These are phyloP conservation scores for Pichia cabralensis DNA, from an alignment of 805 yeast species.

Conservation along the genomic window DNA sequence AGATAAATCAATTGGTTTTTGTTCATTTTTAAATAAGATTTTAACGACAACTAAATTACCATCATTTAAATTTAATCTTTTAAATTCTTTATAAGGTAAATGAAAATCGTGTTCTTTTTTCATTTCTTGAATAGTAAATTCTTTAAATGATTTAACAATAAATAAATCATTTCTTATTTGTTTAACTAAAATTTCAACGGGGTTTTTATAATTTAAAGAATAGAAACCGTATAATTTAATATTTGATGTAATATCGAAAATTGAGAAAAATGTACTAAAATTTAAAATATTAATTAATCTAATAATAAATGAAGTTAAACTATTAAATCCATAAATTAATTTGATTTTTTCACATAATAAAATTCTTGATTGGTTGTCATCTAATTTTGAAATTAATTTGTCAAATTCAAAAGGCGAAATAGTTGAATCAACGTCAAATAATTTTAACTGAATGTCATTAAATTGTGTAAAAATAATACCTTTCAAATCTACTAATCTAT, in stretches of 20 bases:
- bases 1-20: constrained; percentile 21
- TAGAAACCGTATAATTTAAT: constrained; percentile 24
- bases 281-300: constrained; percentile 16
- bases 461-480: constrained; percentile 21
- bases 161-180: constrained; percentile 23
- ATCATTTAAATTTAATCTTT: constrained; percentile 19
- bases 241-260: constrained; percentile 24
- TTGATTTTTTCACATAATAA: constrained; percentile 21
- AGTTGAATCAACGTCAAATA: constrained; percentile 23
- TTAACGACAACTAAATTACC: constrained; percentile 24
- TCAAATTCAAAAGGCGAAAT: constrained; percentile 18
- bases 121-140: constrained; percentile 23
- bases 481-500: constrained; percentile 14
- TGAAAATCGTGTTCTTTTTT: constrained; percentile 25
- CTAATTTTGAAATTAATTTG: constrained; percentile 9
- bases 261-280: constrained; percentile 21
- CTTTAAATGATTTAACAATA: constrained; percentile 23
- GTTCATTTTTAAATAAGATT: constrained; percentile 23
- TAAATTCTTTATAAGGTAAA: constrained; percentile 24
- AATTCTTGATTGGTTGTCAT: constrained; percentile 13
- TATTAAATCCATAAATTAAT: constrained; percentile 18
- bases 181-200: constrained; percentile 23
- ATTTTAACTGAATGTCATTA: constrained; percentile 18
- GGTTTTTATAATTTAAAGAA: constrained; percentile 18
- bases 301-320: constrained; percentile 17